phyloP scores from a whole-genome alignment of 2,329 filamentous ascomycete species.

The Penicillium hordei region DNA sequence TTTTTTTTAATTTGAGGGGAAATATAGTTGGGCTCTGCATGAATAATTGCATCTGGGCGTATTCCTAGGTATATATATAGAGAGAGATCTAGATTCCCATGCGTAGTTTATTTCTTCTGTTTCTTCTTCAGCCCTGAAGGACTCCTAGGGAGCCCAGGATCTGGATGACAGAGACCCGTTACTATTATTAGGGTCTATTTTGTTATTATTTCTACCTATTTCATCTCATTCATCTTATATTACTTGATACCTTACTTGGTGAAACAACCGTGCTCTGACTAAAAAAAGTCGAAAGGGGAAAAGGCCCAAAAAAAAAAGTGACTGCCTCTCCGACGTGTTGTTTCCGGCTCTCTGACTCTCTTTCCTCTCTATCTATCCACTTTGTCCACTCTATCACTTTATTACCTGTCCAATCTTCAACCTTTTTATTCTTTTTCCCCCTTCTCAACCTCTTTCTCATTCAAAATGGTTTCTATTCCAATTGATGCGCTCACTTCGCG shows the following conservation, averaged over 20 bases:
- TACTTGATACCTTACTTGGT: not conserved
- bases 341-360: constrained; percentile 2
- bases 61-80: not conserved
- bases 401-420: not conserved
- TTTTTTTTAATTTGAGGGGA: not conserved
- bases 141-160: not conserved
- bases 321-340: constrained; percentile 5
- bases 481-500: constrained; percentile 88
- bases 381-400: not conserved
- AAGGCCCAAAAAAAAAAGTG: constrained; percentile 12
- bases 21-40: not conserved
- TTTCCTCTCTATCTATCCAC: not conserved
- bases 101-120: not conserved
- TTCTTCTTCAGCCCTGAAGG: not conserved
- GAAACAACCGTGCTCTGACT: constrained; percentile 1
- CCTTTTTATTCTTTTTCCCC: not conserved
- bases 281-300: constrained; percentile 7
- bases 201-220: not conserved
- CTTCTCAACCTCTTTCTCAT: not conserved
- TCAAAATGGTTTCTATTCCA: constrained; percentile 84
- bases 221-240: not conserved
- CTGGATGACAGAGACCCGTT: not conserved
- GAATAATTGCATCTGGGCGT: not conserved
- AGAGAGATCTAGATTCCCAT: not conserved
- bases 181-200: not conserved